Conservation (phyloP, 2,329 filamentous ascomycete genomes). For the Byssothecium circinans region DNA sequence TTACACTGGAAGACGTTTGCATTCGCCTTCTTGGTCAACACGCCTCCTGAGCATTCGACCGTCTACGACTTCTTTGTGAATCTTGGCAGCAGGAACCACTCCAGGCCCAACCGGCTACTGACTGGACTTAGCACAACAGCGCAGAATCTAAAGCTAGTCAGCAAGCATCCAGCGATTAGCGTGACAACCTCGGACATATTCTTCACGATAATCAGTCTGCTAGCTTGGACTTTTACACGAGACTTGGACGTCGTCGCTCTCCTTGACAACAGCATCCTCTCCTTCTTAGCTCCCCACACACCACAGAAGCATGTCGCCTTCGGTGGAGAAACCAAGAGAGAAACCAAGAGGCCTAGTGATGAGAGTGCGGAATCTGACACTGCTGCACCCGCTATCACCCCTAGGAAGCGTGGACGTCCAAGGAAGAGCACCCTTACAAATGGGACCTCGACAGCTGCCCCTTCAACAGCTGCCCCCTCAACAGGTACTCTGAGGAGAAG, state of each 20-base stretch:
- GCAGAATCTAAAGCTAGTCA: constrained; percentile 52
- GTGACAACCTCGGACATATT: constrained; percentile 62
- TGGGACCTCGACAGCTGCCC: constrained; percentile 10
- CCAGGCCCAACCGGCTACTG: constrained; percentile 27
- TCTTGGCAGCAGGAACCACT: constrained; percentile 52
- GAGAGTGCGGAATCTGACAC: no score
- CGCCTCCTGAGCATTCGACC: constrained; percentile 49
- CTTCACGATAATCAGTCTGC: constrained; percentile 56
- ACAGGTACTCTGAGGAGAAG: constrained; percentile 23
- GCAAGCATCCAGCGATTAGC: constrained; percentile 61
- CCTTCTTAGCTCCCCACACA: constrained; percentile 24
- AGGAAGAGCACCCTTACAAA: constrained; percentile 25
- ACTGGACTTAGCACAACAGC: constrained; percentile 26
- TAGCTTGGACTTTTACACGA: constrained; percentile 60
- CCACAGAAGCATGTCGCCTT: constrained; percentile 35
- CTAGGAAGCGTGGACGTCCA: constrained; percentile 32
- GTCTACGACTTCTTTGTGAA: constrained; percentile 38
- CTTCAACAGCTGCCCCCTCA: constrained; percentile 10
- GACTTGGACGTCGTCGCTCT: constrained; percentile 56
- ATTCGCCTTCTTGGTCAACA: constrained; percentile 51
- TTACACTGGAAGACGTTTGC: constrained; percentile 52
- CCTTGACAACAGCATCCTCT: constrained; percentile 42
- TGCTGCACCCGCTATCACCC: constrained; percentile 16
- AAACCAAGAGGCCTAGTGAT: no score
- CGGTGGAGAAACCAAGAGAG: constrained; percentile 5